Evolutionary conservation across 768 basidiomycete genomes (phyloP), one percentile per base, ranked within the genome.

Genomic region (Psilocybe cubensis): DNA sequence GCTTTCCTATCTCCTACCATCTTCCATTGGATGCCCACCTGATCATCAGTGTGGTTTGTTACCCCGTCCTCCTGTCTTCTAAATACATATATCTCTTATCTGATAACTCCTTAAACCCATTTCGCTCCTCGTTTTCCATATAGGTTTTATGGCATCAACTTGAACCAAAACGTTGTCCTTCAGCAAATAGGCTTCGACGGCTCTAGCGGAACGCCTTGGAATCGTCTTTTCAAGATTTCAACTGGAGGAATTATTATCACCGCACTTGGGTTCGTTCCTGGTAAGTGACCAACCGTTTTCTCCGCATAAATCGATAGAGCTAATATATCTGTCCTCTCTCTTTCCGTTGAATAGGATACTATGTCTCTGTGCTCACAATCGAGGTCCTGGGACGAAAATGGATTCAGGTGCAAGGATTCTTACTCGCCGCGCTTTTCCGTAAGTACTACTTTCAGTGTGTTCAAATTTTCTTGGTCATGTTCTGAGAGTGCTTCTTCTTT

Each of bases 161-260:
- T 81, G 21, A 91, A 91, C 75, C 88, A 89, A 63, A 88, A 86
- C 63, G 85, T 89, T 62, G 88, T 93, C n/a, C 80, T 93, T 7
- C 74, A 85, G 61, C 77, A 84, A 63, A 91, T 93, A 31, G 89
- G 88, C 0, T 91, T 79, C 63, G 87, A 78, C 47, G 88, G 88
- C 10, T 71, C 58, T 25, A 69, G 69, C 0, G 88, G 84, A 2
- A 79, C 82, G 0, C 73, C 84, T 6, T 88, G 86, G 87, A 70
- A 86, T 40, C 78, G 83, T 18, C 76, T 92, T 8, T 89, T 85
- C 80, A 83, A 86, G 52, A 75, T 90, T 23, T 81, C 85, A 0
- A 81, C 80, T 0, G 89, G 89, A 4, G 84, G 83, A 59, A 76
- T 92, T 38, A 89, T 91, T 68, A 81, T 92, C 59, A 88, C 88